phyloP scores from a whole-genome alignment of 2,329 filamentous ascomycete species.

The Mycosphaerella arachidis region DNA sequence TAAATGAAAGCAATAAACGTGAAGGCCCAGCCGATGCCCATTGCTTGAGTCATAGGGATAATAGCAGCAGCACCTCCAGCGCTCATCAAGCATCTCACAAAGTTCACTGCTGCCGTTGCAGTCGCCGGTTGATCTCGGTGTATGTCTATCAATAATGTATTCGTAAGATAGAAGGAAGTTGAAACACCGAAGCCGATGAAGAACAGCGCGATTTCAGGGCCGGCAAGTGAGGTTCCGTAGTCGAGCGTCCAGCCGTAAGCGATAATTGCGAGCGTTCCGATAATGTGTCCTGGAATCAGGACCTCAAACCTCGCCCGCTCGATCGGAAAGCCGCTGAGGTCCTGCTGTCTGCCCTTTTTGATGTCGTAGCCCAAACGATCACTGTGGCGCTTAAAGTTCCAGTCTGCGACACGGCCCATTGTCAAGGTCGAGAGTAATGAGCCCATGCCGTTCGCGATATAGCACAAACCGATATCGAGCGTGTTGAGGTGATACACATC shows the following conservation, averaged over 20 bases:
- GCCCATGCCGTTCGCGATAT: conserved; percentile 37
- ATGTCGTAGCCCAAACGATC: conserved; percentile 57
- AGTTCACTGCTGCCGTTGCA: conserved; percentile 42
- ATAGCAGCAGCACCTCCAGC: conserved; percentile 40
- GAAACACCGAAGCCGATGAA: conserved; percentile 29
- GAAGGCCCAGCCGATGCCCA: conserved; percentile 43
- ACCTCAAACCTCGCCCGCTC: conserved; percentile 43
- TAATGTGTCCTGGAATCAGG: conserved; percentile 35
- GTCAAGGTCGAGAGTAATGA: conserved; percentile 36
- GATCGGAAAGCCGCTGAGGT: conserved; percentile 51
- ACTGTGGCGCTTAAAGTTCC: conserved; percentile 69
- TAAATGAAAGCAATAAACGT: conserved; percentile 35
- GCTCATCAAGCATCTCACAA: conserved; percentile 41
- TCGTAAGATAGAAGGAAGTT: conserved; percentile 41
- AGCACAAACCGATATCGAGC: conserved; percentile 25
- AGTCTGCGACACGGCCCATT: conserved; percentile 59
- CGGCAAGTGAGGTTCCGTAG: conserved; percentile 36
- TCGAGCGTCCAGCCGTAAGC: conserved; percentile 43
- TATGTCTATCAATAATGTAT: conserved; percentile 44
- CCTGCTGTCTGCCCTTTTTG: conserved; percentile 53
- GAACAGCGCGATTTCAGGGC: conserved; percentile 46
- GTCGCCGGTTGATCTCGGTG: conserved; percentile 39
- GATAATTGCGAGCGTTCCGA: conserved; percentile 34
- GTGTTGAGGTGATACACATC: conserved; percentile 32
- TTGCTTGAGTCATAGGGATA: conserved; percentile 28